Conservation (phyloP, 305 asterid species). For the Fraxinus albicans region DNA sequence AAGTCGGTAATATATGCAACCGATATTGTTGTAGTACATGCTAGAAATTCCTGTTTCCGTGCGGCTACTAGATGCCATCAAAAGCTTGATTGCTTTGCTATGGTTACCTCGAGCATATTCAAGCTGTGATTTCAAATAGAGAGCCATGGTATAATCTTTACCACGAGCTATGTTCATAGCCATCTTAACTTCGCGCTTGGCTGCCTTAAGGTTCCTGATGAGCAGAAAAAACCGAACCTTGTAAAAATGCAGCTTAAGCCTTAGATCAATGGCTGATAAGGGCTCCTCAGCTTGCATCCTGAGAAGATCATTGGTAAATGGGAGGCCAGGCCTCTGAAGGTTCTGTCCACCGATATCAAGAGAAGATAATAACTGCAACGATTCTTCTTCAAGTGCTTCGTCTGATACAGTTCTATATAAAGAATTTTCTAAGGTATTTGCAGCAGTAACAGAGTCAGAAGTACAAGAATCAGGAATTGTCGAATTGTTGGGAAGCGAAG, state of each 20-base stretch:
- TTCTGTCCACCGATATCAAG: conserved; percentile 37
- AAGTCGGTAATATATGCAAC: conserved; percentile 47
- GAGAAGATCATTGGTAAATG: conserved; percentile 35
- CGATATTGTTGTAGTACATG: conserved; percentile 47
- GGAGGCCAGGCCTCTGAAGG: conserved; percentile 32
- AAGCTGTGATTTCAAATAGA: conserved; percentile 55
- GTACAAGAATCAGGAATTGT: conserved; percentile 31
- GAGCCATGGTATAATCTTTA: conserved; percentile 45
- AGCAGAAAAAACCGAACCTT: conserved; percentile 48
- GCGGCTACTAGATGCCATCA: conserved; percentile 46
- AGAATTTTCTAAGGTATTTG: conserved; percentile 36
- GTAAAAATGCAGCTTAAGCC: conserved; percentile 50
- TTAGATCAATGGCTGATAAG: conserved; percentile 37
- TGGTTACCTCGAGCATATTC: conserved; percentile 54
- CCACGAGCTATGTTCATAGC: conserved; percentile 52
- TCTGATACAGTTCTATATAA: conserved; percentile 46
- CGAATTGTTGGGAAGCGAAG: conserved; percentile 33
- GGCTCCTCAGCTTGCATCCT: conserved; percentile 40
- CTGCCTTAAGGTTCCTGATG: conserved; percentile 49
- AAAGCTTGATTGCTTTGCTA: conserved; percentile 44
- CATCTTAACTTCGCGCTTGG: conserved; percentile 57
- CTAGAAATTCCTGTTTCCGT: conserved; percentile 43
- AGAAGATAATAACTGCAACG: conserved; percentile 38
- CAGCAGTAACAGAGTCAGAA: conserved; percentile 32
- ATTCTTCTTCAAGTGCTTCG: conserved; percentile 45